Evolutionary conservation across 192 early-diverging fungal species (phyloP).

Genomic region (Gaertneriomyces semiglobifer): DNA sequence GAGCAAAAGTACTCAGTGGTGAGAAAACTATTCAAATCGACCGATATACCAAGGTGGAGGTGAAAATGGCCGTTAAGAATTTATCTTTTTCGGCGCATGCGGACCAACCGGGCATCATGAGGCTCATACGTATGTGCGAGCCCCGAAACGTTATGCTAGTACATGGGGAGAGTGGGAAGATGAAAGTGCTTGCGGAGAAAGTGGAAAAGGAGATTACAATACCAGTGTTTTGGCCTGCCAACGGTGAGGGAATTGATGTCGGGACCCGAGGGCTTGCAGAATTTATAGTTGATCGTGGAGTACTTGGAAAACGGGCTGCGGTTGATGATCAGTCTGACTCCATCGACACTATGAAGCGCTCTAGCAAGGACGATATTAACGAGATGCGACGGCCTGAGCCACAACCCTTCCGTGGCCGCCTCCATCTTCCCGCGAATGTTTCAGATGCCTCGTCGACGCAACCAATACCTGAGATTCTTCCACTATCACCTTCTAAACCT

Average conservation of each 20-base stretch:
- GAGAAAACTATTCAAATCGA: constrained; percentile 85
- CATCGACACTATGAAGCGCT: too few species aligned
- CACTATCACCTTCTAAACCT: too few species aligned
- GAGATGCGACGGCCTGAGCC: too few species aligned
- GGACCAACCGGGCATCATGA: constrained; percentile 96
- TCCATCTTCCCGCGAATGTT: too few species aligned
- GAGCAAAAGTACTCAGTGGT: constrained; percentile 86
- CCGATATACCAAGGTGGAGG: constrained; percentile 59
- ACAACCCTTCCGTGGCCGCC: too few species aligned
- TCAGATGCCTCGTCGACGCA: too few species aligned
- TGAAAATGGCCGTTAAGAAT: constrained; percentile 91
- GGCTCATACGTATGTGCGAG: constrained; percentile 85
- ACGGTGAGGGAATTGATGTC: constrained; percentile 64
- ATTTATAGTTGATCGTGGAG: too few species aligned
- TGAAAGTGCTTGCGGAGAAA: constrained; percentile 77
- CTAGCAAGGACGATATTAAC: too few species aligned
- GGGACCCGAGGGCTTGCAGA: not conserved
- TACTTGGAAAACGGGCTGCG: too few species aligned
- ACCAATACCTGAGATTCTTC: too few species aligned
- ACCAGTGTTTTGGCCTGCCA: constrained; percentile 83
- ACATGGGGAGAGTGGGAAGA: constrained; percentile 88
- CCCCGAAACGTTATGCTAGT: constrained; percentile 86
- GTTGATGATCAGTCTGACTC: too few species aligned
- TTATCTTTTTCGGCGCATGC: constrained; percentile 96
- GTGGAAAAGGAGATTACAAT: constrained; percentile 81